Base-by-base conservation (phyloP, 2,329 filamentous ascomycete genomes). In the Hortaea werneckii region DNA sequence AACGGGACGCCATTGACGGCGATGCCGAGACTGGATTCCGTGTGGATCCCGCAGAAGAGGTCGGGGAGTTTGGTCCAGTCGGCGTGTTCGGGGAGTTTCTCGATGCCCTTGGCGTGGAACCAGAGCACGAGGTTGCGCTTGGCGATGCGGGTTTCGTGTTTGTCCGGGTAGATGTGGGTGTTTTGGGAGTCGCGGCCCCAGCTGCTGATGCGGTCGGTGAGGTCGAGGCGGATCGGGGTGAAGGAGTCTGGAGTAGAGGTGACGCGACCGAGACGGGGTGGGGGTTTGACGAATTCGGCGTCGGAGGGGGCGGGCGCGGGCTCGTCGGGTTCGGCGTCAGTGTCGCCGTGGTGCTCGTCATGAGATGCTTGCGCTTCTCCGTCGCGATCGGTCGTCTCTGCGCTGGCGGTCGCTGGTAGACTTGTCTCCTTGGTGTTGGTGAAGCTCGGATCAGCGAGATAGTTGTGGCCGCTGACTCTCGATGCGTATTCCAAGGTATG, bases 41-140 rank as follows among this genome's bases (percentile, higher is more conserved):
- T 94, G 1, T 83, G 83, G 42, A 95, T 80, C 50, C 88, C 83
- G 4, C 78, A 75, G 55, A 82, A 82, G 1, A 82, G 70, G 9
- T 78, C 75, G 1, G 65, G 64, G 1, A 78, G 56, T 11, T 65
- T 65, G 7, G 68, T 72, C 69, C 73, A 80, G 46, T 76, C 78
- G 43, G 75, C 65, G 42, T 62, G 54, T 39, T 65, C 61, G 7
- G 65, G 75, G 32, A 70, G 70, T 43, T 72, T 72, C 47, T 86
- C 82, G 47, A 82, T 82, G 8, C 77, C 78, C 0, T 80, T 75
- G 45, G 78, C 80, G 75, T 83, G 87, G 29, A 92, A 78, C 30
- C 87, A 72, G 34, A 95, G 70, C 57, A 85, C 83, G 55, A 95
- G 79, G 0, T 86, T 87, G 51, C 82, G 82, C 60, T 90, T 90